These are phyloP conservation scores for Exutisphaerella laricina DNA, from an alignment of 2,329 filamentous ascomycete genomes.

Conservation along the genomic window DNA sequence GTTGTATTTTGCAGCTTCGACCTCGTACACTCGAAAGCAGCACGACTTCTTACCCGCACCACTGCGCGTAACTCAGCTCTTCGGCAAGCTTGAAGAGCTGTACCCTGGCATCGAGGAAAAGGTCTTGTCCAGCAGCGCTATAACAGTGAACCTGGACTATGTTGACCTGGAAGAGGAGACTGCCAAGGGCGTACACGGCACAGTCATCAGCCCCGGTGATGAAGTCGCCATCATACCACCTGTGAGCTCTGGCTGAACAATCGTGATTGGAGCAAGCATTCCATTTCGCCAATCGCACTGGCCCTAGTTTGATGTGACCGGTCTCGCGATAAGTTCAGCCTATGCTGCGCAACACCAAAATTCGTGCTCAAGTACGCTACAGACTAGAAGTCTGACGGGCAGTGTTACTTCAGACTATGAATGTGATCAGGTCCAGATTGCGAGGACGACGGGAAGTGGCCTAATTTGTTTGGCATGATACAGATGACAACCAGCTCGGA, in stretches of 20 bases:
- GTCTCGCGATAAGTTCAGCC: too few relatives aligned
- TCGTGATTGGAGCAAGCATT: too few relatives aligned
- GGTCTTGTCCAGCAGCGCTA: constrained; percentile 65
- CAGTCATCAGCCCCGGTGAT: constrained; percentile 63
- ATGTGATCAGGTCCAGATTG: too few relatives aligned
- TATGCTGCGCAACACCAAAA: too few relatives aligned
- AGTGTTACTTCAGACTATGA: too few relatives aligned
- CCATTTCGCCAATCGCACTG: too few relatives aligned
- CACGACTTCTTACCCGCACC: constrained; percentile 63
- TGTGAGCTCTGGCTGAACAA: constrained; percentile 78
- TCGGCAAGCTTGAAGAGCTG: constrained; percentile 59
- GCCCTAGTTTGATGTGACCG: too few relatives aligned
- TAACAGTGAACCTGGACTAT: constrained; percentile 78
- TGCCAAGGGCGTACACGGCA: constrained; percentile 36
- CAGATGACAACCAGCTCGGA: too few relatives aligned
- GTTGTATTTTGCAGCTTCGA: constrained; percentile 75
- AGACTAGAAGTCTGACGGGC: too few relatives aligned
- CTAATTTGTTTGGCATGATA: too few relatives aligned
- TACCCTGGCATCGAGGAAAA: constrained; percentile 65
- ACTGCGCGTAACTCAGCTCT: constrained; percentile 57
- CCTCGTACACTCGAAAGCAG: constrained; percentile 63
- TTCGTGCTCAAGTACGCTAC: too few relatives aligned
- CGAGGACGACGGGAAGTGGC: too few relatives aligned
- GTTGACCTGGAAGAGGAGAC: constrained; percentile 58
- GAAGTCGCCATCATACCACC: constrained; percentile 85